Conservation (phyloP, 2,329 filamentous ascomycete genomes). For the Botrytis fragariae region DNA sequence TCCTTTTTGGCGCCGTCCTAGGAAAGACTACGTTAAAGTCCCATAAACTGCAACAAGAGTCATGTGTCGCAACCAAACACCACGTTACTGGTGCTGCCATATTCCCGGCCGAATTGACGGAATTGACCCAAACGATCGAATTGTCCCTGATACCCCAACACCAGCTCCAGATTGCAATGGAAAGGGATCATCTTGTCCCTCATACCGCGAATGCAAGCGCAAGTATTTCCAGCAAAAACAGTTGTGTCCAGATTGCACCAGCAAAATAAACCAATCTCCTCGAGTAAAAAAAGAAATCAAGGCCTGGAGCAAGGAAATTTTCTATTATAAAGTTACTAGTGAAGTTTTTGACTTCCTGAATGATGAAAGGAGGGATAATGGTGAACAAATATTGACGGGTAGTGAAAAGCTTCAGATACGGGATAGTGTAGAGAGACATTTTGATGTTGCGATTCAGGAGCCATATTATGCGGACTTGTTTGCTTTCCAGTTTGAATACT, state of each 20-base stretch:
- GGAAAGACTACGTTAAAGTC: fast-evolving
- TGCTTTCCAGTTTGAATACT: background rate
- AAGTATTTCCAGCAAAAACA: background rate
- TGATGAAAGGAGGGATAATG: background rate
- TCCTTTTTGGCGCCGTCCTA: background rate
- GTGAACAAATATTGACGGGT: background rate
- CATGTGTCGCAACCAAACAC: background rate
- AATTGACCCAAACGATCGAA: background rate
- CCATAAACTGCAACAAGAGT: background rate
- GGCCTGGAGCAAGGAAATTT: background rate
- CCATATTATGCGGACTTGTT: background rate
- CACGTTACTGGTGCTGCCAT: background rate
- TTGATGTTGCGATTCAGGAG: background rate
- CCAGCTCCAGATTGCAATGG: background rate
- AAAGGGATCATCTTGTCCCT: background rate
- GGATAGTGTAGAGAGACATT: background rate
- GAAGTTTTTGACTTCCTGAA: background rate
- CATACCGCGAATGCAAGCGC: background rate
- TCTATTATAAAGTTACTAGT: background rate
- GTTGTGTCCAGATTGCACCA: background rate
- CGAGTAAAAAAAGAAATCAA: background rate
- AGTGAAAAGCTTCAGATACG: background rate
- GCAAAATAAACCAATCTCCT: fast-evolving
- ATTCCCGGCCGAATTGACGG: background rate
- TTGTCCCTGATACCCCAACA: background rate